Conservation (phyloP, 148 eudicot genomes). For the Mesembryanthemum crystallinum region DNA sequence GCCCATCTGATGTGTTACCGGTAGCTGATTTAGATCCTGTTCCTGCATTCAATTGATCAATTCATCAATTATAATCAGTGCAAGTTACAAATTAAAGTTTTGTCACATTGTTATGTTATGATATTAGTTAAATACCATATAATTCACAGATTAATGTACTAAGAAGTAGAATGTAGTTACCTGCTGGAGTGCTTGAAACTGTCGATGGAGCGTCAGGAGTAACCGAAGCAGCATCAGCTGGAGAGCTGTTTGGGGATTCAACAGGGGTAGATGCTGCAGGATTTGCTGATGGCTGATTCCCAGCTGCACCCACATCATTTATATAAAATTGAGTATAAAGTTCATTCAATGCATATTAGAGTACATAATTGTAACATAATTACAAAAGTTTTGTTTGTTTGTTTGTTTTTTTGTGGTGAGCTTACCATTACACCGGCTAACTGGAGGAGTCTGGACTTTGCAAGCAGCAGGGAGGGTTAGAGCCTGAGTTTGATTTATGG, state of each 20-base stretch:
- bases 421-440: constrained; percentile 37
- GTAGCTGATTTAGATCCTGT: constrained; percentile 22
- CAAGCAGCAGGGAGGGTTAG: constrained; percentile 35
- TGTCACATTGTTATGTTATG: too few species aligned
- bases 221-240: constrained; percentile 28
- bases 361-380: too few species aligned
- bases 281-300: constrained; percentile 23
- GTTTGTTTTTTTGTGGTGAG: not conserved
- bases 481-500: constrained; percentile 34
- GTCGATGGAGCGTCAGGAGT: constrained; percentile 17
- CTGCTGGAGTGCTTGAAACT: constrained; percentile 17
- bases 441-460: constrained; percentile 38
- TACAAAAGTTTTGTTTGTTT: too few species aligned
- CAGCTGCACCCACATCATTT: constrained; percentile 11
- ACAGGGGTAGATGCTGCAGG: constrained; percentile 18
- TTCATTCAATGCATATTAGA: not conserved
- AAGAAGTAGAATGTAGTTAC: not conserved
- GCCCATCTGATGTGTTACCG: constrained; percentile 23
- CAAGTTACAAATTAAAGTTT: not conserved
- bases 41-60: constrained; percentile 19
- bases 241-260: constrained; percentile 27
- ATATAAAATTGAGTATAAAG: too few species aligned
- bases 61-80: not conserved
- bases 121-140: too few species aligned
- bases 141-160: not conserved